phyloP scores from a whole-genome alignment of 1,284 basidiomycete genomes.

The Malassezia cuniculi region DNA sequence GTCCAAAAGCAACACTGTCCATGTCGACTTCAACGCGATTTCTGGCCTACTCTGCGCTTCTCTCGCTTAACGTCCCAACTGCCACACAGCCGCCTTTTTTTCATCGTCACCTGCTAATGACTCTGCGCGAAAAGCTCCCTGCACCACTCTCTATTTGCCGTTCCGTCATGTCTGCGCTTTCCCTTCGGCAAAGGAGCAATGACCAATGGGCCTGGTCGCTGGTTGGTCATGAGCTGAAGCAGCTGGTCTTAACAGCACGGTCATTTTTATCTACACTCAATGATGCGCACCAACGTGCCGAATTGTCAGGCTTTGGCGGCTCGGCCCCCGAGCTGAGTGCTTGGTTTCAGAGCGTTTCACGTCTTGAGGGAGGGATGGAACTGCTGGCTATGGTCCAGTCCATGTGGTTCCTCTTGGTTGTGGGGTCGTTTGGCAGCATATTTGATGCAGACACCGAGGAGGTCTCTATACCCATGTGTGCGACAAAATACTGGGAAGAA shows the following conservation, averaged over 20 bases:
- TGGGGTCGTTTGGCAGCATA: conserved; percentile 3
- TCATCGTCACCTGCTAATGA: conserved; percentile 8
- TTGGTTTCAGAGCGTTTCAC: neutral
- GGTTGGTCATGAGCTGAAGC: conserved; percentile 1
- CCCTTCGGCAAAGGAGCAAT: conserved; percentile 6
- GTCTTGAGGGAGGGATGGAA: conserved; percentile 2
- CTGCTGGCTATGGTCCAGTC: conserved; percentile 5
- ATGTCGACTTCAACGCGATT: conserved; percentile 7
- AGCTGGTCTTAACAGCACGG: neutral
- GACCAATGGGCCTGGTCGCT: conserved; percentile 7
- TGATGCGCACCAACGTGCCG: neutral
- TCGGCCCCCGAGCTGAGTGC: too few relatives aligned
- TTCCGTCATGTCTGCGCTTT: conserved; percentile 3
- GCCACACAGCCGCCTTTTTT: conserved; percentile 14
- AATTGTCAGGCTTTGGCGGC: too few relatives aligned
- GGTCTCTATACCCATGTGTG: neutral
- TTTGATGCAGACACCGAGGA: neutral
- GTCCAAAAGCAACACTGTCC: neutral
- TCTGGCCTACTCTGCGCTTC: conserved; percentile 6
- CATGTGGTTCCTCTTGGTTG: conserved; percentile 10
- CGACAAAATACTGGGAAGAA: neutral
- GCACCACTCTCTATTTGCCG: conserved; percentile 6
- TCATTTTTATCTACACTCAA: neutral
- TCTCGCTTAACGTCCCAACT: conserved; percentile 7
- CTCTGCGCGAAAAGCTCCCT: conserved; percentile 3